Evolutionary conservation across 2,329 filamentous ascomycete genomes (phyloP), one percentile per base, ranked within the genome.

Genomic region (Bipolaris oryzae): DNA sequence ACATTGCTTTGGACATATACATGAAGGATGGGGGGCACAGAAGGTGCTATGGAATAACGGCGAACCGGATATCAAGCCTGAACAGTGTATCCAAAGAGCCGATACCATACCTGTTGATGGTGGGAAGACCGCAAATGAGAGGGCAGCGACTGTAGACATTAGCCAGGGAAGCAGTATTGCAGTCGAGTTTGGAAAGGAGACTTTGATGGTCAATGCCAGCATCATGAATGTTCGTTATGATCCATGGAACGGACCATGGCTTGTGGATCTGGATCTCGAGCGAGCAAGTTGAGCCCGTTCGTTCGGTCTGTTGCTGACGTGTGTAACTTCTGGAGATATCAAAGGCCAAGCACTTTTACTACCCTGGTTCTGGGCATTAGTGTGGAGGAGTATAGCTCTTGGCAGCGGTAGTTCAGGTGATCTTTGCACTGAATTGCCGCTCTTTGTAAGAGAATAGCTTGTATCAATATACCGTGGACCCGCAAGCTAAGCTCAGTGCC

Each of bases 1-100:
- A n/a, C 83, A 87, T 67, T 84, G 84, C 60, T 89, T 87, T 66
- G 85, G 86, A 0, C 85, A 88, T 73, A 87, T 87, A 16, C 85
- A 87, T 65, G 83, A 85, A 65, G 83, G 76, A 0, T 76, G 72
- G 72, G 74, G 74, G 15, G 74, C 71, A 9, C 66, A 72, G 60
- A 71, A 64, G 31, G 71, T 80, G 9, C 54, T 16, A 9, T 82
- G 79, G 81, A 58, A 71, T 1, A 58, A 57, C 3, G 58, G 61
- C 1, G 57, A 64, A 15, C 48, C 68, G 41, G 66, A 67, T 54
- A 51, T 60, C 16, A 53, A 59, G 34, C 53, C 58, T 37, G 53
- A 66, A 34, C 53, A 63, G 11, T 64, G 72, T 34, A 57, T 74
- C 7, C 49, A 68, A 46, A 41, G 25, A 6, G 47, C 33, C 6